Conservation (phyloP, 257 asterid species). For the Ocimum tenuiflorum region DNA sequence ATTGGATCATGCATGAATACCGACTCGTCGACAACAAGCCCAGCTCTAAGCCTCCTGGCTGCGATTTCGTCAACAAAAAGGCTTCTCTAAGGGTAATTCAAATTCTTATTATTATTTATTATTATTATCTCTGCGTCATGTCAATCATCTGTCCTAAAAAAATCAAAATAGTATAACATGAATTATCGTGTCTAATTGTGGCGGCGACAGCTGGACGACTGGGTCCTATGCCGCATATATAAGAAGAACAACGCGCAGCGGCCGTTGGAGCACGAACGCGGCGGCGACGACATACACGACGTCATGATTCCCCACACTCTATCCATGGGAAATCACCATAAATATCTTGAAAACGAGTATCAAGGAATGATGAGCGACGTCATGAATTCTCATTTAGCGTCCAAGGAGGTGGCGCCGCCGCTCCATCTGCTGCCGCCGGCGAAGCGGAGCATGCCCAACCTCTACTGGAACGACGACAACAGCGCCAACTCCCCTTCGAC, state of each 20-base stretch:
- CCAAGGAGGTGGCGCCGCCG: conserved; percentile 3
- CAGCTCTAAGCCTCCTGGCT: conserved; percentile 37
- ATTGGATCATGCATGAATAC: conserved; percentile 66
- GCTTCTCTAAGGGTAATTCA: conserved; percentile 59
- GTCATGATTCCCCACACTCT: conserved; percentile 30
- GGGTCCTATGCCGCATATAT: conserved; percentile 80
- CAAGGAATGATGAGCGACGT: conserved; percentile 45
- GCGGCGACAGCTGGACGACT: conserved; percentile 81
- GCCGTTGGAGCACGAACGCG: conserved; percentile 50
- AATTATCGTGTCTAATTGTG: too few species aligned
- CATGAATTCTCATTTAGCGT: conserved; percentile 21
- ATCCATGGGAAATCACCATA: conserved; percentile 9
- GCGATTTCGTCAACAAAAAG: conserved; percentile 41
- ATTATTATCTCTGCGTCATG: too few species aligned
- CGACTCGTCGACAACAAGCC: conserved; percentile 41
- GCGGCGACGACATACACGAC: conserved; percentile 44
- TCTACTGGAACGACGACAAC: conserved; percentile 49
- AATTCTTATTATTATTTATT: too few species aligned
- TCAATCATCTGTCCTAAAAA: too few species aligned
- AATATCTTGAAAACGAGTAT: conserved; percentile 37
- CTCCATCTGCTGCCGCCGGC: conserved; percentile 23
- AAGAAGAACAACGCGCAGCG: conserved; percentile 58
- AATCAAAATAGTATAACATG: too few species aligned
- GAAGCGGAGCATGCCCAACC: conserved; percentile 30
- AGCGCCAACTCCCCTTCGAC: conserved; percentile 28